A percentile compares a stretch with the other conserved stretches of the same genome.
Evolutionary conservation across 2,329 filamentous ascomycete genomes (phyloP).

Genomic region (Aspergillus quadrilineatus): DNA sequence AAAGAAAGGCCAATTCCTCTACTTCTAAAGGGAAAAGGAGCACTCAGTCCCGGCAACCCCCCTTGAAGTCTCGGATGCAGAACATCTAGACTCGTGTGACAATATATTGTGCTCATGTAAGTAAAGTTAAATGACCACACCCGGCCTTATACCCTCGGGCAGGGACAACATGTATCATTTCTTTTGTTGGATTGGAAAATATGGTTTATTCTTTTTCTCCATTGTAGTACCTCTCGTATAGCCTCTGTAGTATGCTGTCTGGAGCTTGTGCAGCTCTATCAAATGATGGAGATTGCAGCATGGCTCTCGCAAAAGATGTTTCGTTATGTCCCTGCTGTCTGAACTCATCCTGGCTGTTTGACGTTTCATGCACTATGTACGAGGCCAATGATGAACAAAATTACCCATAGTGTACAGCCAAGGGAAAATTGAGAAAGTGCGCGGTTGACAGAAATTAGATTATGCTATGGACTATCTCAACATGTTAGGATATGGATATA

Average conservation of each 20-base stretch:
- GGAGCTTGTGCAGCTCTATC: background rate
- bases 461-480: background rate
- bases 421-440: background rate
- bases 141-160: constrained; percentile 35
- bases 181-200: constrained; percentile 25
- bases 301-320: too few species aligned
- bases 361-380: too few species aligned
- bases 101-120: constrained; percentile 42
- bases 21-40: constrained; percentile 20
- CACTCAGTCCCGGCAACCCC: constrained; percentile 13
- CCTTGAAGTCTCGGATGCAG: constrained; percentile 29
- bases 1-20: constrained; percentile 20
- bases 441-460: background rate
- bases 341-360: too few species aligned
- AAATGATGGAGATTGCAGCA: too few species aligned
- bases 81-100: constrained; percentile 35
- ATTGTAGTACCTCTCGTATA: background rate
- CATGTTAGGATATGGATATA: background rate
- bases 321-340: too few species aligned
- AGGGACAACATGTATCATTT: constrained; percentile 32
- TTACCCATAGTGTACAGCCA: background rate
- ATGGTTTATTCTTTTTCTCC: constrained; percentile 2
- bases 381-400: background rate
- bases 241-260: background rate
- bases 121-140: constrained; percentile 40